Evolutionary conservation across 2,329 filamentous ascomycete genomes (phyloP), one percentile per base, ranked within the genome.

Genomic region (Penicillium italicum): DNA sequence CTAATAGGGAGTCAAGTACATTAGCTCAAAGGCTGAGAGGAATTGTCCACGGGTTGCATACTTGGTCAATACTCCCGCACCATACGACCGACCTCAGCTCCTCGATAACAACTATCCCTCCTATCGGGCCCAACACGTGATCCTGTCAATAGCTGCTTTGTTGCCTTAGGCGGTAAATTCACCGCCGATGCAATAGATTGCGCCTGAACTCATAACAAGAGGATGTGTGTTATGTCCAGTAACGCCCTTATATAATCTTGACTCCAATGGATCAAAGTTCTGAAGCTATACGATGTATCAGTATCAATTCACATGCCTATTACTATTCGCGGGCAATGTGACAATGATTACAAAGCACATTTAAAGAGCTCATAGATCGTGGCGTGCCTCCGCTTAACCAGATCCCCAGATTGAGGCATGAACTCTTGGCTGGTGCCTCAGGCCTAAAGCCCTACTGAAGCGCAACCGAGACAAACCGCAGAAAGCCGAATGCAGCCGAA

Each of bases 401-500:
- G 20, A 22, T 16, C 6, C 22, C 7, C 12, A n/a, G n/a, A n/a
- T n/a, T n/a, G n/a, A n/a, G n/a, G n/a, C 24, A 52, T 63, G 55
- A 53, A n/a, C 38, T 41, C 22, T 42, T 26, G 40, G 22, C 40
- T 2, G 22, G 14, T 26, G 40, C 16, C 40, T 42, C 16, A 20
- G 36, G 18, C 36, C 36, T 7, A 2, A 2, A 11, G 2, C n/a
- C n/a, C 34, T 20, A 42, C 5, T 9, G 11, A 48, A 9, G 55
- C 45, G 22, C 54, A 30, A 16, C 42, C 52, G 56, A 58, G 40
- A 16, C 31, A 33, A 48, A 14, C 24, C 26, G 18, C 24, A n/a
- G 18, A 9, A 14, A 42, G 34, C 53, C 57, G 48, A 48, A 26
- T 20, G 24, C 14, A 58, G 62, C 61, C 62, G 63, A 65, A 48